A percentile compares a stretch with the other conserved stretches of the same genome.
Evolutionary conservation across 2,329 filamentous ascomycete species (phyloP).

Genomic region (Zymoseptoria brevis): DNA sequence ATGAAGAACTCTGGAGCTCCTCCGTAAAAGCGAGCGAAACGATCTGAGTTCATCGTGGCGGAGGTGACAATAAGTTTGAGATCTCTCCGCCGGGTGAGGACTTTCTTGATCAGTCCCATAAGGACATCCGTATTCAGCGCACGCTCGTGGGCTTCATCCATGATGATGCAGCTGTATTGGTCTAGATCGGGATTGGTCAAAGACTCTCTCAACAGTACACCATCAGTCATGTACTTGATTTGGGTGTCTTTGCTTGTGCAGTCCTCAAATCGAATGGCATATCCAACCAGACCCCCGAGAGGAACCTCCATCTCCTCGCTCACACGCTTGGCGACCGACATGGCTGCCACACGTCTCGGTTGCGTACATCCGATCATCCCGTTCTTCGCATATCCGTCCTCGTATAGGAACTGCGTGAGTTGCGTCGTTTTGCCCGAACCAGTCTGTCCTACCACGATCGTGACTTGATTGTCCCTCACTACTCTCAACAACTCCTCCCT

Average conservation of each 20-base stretch:
- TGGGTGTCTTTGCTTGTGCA: conserved; percentile 91
- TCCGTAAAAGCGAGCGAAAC: conserved; percentile 92
- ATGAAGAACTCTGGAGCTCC: conserved; percentile 96
- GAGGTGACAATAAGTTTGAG: conserved; percentile 96
- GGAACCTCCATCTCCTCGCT: conserved; percentile 97
- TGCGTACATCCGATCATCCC: conserved; percentile 97
- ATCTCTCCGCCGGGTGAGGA: conserved; percentile 78
- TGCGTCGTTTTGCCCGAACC: conserved; percentile 98
- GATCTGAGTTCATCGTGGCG: conserved; percentile 95
- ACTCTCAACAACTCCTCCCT: conserved; percentile 85
- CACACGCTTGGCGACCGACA: conserved; percentile 98
- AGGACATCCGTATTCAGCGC: conserved; percentile 94
- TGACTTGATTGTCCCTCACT: conserved; percentile 92
- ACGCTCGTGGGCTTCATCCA: conserved; percentile 98
- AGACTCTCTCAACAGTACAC: conserved; percentile 86
- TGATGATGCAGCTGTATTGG: conserved; percentile 96
- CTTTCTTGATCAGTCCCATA: conserved; percentile 97
- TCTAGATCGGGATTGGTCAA: conserved; percentile 88
- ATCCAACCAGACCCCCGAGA: conserved; percentile 80
- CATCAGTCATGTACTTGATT: conserved; percentile 99
- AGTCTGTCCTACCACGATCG: conserved; percentile 94
- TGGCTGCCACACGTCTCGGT: conserved; percentile 89
- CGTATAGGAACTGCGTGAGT: conserved; percentile 88
- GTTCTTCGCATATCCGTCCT: conserved; percentile 81
- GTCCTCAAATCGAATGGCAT: conserved; percentile 97